Conservation (phyloP, 2,329 filamentous ascomycete species). For the Alternaria alternata region DNA sequence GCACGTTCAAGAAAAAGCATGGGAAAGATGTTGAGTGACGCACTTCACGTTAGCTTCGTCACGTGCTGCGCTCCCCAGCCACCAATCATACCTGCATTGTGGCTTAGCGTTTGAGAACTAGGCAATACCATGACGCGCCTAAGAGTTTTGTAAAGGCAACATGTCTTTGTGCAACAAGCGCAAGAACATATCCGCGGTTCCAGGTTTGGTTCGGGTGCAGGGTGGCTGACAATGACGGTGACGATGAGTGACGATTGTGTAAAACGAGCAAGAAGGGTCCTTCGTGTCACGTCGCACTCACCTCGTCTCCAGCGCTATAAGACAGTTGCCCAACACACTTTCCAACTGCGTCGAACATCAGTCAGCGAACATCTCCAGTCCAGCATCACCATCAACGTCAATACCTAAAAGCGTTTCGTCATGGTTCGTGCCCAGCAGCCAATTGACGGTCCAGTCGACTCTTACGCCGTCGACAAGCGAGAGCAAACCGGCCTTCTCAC, state of each 20-base stretch:
- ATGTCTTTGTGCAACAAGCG: neutral
- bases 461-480: constrained; percentile 23
- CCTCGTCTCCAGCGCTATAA: neutral
- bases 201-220: neutral
- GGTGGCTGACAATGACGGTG: neutral
- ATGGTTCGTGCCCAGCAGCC: constrained; percentile 21
- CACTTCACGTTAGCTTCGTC: neutral
- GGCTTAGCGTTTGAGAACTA: neutral
- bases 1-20: constrained; percentile 2
- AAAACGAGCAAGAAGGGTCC: neutral
- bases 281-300: neutral
- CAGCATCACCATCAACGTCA: neutral
- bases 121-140: neutral
- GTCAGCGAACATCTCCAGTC: neutral
- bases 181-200: neutral
- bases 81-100: neutral
- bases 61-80: constrained; percentile 2
- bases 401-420: neutral
- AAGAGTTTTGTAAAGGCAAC: neutral
- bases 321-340: neutral
- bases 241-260: constrained; percentile 8
- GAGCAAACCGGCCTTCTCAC: constrained; percentile 41
- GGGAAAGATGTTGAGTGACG: constrained; percentile 7
- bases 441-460: constrained; percentile 24
- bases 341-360: neutral